Percentiles rank a stretch among this genome's conserved stretches.
These are phyloP conservation scores for Fusarium albidum DNA, from an alignment of 2,329 filamentous ascomycete genomes.

Conservation along the genomic window DNA sequence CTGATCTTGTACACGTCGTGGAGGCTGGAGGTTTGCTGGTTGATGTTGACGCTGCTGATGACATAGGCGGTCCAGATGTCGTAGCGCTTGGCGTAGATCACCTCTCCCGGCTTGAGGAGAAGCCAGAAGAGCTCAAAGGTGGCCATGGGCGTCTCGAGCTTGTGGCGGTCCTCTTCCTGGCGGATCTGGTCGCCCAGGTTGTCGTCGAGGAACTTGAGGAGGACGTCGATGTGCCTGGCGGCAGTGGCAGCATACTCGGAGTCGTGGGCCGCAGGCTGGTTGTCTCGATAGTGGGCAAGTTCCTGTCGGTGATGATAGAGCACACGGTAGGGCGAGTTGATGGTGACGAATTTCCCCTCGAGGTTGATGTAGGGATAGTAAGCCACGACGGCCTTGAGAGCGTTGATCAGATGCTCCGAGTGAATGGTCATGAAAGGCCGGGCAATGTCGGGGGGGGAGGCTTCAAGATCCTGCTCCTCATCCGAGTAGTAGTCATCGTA, in stretches of 20 bases:
- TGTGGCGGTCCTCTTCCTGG: conserved; percentile 52
- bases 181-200: conserved; percentile 47
- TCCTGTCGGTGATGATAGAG: conserved; percentile 56
- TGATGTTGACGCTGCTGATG: conserved; percentile 45
- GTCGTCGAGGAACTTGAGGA: conserved; percentile 53
- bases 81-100: conserved; percentile 53
- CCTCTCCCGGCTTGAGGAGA: conserved; percentile 54
- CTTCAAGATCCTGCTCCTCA: conserved; percentile 32
- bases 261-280: conserved; percentile 52
- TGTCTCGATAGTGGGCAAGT: conserved; percentile 51
- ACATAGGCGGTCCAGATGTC: conserved; percentile 53
- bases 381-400: conserved; percentile 55
- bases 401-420: conserved; percentile 55
- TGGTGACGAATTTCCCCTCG: conserved; percentile 45
- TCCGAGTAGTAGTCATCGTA: conserved; percentile 41
- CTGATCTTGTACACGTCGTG: conserved; percentile 42
- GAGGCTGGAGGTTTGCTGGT: conserved; percentile 9
- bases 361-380: conserved; percentile 57
- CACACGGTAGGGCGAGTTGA: conserved; percentile 57
- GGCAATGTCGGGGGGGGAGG: conserved; percentile 41
- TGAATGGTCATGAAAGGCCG: conserved; percentile 53
- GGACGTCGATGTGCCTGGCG: conserved; percentile 53
- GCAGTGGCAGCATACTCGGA: conserved; percentile 52
- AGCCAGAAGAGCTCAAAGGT: conserved; percentile 58
- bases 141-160: conserved; percentile 47